phyloP scores from a whole-genome alignment of 768 basidiomycete species.

The Boletus pseudopeckii region DNA sequence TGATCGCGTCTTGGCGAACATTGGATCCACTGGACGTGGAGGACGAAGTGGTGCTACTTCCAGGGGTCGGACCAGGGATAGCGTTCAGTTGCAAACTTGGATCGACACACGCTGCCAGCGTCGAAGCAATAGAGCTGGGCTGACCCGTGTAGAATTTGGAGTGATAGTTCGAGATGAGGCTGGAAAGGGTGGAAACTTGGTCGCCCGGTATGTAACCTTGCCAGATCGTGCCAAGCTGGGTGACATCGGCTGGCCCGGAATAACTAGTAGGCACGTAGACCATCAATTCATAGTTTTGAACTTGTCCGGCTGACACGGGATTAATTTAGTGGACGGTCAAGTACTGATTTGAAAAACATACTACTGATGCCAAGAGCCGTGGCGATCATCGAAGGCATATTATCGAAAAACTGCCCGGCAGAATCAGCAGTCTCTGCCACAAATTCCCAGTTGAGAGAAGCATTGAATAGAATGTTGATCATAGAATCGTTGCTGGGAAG shows the following conservation, averaged over 20 bases:
- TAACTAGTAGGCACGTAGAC: conserved; percentile 67
- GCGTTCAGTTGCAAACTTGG: conserved; percentile 58
- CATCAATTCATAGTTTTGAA: conserved; percentile 56
- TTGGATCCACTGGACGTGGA: conserved; percentile 28
- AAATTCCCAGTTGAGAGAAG: conserved; percentile 62
- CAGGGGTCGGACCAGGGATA: conserved; percentile 39
- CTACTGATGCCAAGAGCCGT: conserved; percentile 42
- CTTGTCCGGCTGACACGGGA: conserved; percentile 34
- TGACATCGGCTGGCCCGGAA: conserved; percentile 42
- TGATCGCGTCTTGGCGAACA: conserved; percentile 77
- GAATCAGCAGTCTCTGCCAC: conserved; percentile 57
- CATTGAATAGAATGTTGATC: conserved; percentile 65
- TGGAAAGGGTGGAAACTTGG: conserved; percentile 57
- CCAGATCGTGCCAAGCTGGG: conserved; percentile 63
- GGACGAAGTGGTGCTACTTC: conserved; percentile 18
- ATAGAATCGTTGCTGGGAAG: conserved; percentile 40
- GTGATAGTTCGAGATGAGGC: conserved; percentile 55
- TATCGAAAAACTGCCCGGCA: conserved; percentile 75
- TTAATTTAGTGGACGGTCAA: conserved; percentile 21
- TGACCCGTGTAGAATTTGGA: conserved; percentile 65
- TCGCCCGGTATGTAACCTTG: conserved; percentile 62
- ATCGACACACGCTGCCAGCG: conserved; percentile 68
- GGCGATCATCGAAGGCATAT: conserved; percentile 52
- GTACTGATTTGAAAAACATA: conserved; percentile 25
- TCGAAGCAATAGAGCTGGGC: conserved; percentile 40